Base-by-base conservation (phyloP, 2,329 filamentous ascomycete genomes). In the Botrytis tulipae region DNA sequence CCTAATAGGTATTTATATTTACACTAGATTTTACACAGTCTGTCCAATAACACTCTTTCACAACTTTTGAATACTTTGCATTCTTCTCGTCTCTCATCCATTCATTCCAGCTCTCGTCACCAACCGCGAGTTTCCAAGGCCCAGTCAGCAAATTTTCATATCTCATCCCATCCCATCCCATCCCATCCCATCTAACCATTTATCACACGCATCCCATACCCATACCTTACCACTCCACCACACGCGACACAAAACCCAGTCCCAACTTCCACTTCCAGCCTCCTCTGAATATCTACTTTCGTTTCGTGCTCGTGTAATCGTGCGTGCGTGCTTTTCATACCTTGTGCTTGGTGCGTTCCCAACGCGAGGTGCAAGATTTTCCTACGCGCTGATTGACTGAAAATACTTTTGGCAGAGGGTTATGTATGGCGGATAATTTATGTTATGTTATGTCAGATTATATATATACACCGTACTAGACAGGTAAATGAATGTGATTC, bases 341-440 rank as follows among this genome's bases (percentile, higher is more conserved):
- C 51, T 63, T 40, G 61, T 63, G 40, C 61, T 63, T 63, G 40
- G 40, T 65, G 61, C 61, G 18, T 44, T 65, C 40, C 61, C 18
- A 65, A 46, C 40, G 61, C 61, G 61, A 32, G 29, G 18, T 65
- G 40, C 61, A 44, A 14, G 18, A 44, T 22, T 65, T 63, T 54
- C 48, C 22, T 4, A 65, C 61, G 61, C 61, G 61, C 61, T 65
- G 61, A 44, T 63, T 42, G 40, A 40, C 9, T 63, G 40, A 16
- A 63, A 44, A 44, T n/a, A 9, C n/a, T 6, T 63, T 63, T 29
- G 37, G 25, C 25, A 29, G 3, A 57, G 61, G 16, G 37, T 63
- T 29, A n/a, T 29, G n/a, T 16, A 42, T 63, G 60, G 37, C 40
- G 25, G 61, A n/a, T 32, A 5, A n/a, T 44, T 46, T 46, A 46